Conservation (phyloP, 495 filamentous ascomycete genomes). For the Aspergillus ostianus region DNA sequence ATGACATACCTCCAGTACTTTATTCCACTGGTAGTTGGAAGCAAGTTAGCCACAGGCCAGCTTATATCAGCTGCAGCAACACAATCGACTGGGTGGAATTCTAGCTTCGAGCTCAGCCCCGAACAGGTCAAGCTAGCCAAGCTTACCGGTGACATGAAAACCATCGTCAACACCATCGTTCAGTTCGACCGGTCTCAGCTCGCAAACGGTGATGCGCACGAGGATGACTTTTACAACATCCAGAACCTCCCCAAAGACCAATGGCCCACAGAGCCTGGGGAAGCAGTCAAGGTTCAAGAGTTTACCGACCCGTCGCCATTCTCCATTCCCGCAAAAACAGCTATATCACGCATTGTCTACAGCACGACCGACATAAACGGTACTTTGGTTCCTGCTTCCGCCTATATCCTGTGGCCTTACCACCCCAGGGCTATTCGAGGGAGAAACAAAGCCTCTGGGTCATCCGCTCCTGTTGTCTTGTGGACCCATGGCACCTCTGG, state of each 20-base stretch:
- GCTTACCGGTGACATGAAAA: constrained; percentile 16
- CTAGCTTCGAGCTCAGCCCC: constrained; percentile 30
- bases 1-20: constrained; percentile 6
- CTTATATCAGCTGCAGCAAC: constrained; percentile 4
- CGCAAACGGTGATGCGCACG: constrained; percentile 29
- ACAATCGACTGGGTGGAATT: constrained; percentile 33
- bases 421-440: constrained; percentile 16
- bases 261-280: constrained; percentile 27
- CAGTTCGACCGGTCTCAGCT: constrained; percentile 38
- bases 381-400: constrained; percentile 47
- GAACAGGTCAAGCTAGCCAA: constrained; percentile 29
- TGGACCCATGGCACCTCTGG: constrained; percentile 57
- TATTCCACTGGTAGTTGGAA: constrained; percentile 2
- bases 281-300: constrained; percentile 33
- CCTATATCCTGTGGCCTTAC: constrained; percentile 53
- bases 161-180: constrained; percentile 27
- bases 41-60: constrained; percentile 6
- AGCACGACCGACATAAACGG: constrained; percentile 44
- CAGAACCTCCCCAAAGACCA: constrained; percentile 14
- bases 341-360: constrained; percentile 51
- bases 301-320: constrained; percentile 33
- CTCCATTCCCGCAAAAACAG: constrained; percentile 34
- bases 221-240: constrained; percentile 28
- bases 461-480: constrained; percentile 38
- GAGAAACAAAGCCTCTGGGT: constrained; percentile 10